Conservation (phyloP, 1,139 yeast genomes). For the Taphrina wiesneri region DNA sequence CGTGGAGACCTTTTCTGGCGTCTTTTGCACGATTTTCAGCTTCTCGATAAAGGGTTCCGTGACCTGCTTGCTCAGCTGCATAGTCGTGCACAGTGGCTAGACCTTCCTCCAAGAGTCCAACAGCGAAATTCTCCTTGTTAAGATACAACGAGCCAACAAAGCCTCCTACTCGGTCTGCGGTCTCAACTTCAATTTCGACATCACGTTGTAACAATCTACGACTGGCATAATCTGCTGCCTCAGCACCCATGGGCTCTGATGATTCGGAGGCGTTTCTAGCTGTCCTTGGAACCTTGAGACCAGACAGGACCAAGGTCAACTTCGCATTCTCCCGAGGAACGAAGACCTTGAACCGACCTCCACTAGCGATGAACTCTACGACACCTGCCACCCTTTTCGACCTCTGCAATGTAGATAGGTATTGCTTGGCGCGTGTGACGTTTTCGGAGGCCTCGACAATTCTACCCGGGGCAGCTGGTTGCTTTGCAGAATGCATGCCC, state of each 20-base stretch:
- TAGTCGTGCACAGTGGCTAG: constrained; percentile 64
- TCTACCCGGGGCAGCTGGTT: constrained; percentile 59
- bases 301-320: constrained; percentile 73
- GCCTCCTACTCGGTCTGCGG: constrained; percentile 75
- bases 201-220: constrained; percentile 68
- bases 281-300: constrained; percentile 56
- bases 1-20: constrained; percentile 66
- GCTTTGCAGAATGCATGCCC: constrained; percentile 65
- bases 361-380: constrained; percentile 70
- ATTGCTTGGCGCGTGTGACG: constrained; percentile 69
- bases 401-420: constrained; percentile 67
- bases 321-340: constrained; percentile 66
- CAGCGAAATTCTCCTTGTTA: constrained; percentile 59
- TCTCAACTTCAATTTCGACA: constrained; percentile 67
- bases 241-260: constrained; percentile 50
- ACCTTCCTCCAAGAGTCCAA: constrained; percentile 64
- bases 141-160: constrained; percentile 71
- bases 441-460: constrained; percentile 80
- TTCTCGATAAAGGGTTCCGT: constrained; percentile 54
- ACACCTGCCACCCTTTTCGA: constrained; percentile 65
- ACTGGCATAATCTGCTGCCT: constrained; percentile 59
- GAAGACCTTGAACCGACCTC: constrained; percentile 64
- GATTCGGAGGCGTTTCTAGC: constrained; percentile 38
- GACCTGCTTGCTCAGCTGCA: constrained; percentile 62
- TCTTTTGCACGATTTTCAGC: constrained; percentile 67